These are phyloP conservation scores for Thalassiosira hispida DNA, from an alignment of 352 stramenopile genomes.

Conservation along the genomic window DNA sequence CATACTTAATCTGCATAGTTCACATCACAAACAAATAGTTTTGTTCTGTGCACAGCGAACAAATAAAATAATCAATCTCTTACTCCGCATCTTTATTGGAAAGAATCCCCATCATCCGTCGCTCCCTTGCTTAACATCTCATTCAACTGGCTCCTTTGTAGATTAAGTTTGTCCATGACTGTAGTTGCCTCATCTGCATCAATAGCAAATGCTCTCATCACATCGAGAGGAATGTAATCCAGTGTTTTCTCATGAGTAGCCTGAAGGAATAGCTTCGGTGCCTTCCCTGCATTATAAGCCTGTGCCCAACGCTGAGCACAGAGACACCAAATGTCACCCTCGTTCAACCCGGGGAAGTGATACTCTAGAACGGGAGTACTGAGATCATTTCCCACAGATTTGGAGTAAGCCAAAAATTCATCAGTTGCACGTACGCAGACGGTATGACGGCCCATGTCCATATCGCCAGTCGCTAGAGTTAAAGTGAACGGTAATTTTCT, in stretches of 20 bases:
- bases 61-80: not conserved
- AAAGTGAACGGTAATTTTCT: constrained; percentile 16
- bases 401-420: constrained; percentile 79
- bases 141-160: constrained; percentile 64
- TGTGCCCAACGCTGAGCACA: constrained; percentile 82
- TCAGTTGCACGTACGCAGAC: constrained; percentile 80
- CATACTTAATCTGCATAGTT: no score
- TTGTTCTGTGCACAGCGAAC: no score
- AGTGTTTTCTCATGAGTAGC: constrained; percentile 84
- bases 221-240: constrained; percentile 67
- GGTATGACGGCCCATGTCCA: constrained; percentile 79
- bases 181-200: constrained; percentile 64
- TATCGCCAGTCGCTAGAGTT: constrained; percentile 64
- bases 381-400: constrained; percentile 80
- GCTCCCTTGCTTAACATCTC: constrained; percentile 50
- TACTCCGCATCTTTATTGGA: constrained; percentile 25
- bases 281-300: constrained; percentile 69
- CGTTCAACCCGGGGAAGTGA: constrained; percentile 80
- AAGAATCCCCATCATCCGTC: constrained; percentile 29
- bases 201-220: constrained; percentile 68
- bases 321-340: constrained; percentile 83
- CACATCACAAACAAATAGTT: no score
- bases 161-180: constrained; percentile 60
- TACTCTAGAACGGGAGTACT: constrained; percentile 77
- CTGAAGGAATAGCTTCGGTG: constrained; percentile 76